Evolutionary conservation across 2,329 filamentous ascomycete species (phyloP).

Genomic region (Cordyceps tenuipes): DNA sequence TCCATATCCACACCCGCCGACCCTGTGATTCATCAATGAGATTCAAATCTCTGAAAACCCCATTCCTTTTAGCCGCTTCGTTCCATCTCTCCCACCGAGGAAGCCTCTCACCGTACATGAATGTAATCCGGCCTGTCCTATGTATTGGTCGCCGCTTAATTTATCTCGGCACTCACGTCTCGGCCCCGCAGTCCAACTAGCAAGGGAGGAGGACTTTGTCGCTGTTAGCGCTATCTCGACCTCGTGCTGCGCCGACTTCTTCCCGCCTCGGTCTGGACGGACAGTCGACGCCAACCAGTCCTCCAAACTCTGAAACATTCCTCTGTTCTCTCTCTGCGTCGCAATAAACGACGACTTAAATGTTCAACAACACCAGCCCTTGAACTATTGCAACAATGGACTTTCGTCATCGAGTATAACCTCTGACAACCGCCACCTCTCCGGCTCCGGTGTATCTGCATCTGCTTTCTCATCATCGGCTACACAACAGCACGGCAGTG

Average conservation of each 20-base stretch:
- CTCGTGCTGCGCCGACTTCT: slow-evolving; percentile 1
- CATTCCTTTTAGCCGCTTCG: not conserved
- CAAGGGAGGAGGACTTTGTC: not conserved
- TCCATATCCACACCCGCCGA: not conserved
- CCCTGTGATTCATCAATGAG: not conserved
- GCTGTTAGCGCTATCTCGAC: not conserved
- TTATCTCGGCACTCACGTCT: too few relatives aligned
- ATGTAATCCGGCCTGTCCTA: not conserved
- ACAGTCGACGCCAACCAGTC: not conserved
- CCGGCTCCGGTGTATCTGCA: not conserved
- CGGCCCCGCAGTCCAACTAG: not conserved
- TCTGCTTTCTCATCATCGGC: not conserved
- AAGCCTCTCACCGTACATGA: not conserved
- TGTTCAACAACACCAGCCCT: not conserved
- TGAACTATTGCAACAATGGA: not conserved
- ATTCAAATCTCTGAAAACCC: not conserved
- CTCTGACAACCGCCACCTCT: not conserved
- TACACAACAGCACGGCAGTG: not conserved
- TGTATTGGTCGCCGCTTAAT: slow-evolving; percentile 1
- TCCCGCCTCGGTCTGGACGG: not conserved
- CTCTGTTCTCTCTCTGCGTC: not conserved
- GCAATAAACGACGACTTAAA: not conserved
- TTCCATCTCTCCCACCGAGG: not conserved
- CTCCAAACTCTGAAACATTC: not conserved
- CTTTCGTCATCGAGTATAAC: not conserved